Evolutionary conservation across 1,139 yeast genomes (phyloP).

Genomic region (Nakaseomyces bracarensis): DNA sequence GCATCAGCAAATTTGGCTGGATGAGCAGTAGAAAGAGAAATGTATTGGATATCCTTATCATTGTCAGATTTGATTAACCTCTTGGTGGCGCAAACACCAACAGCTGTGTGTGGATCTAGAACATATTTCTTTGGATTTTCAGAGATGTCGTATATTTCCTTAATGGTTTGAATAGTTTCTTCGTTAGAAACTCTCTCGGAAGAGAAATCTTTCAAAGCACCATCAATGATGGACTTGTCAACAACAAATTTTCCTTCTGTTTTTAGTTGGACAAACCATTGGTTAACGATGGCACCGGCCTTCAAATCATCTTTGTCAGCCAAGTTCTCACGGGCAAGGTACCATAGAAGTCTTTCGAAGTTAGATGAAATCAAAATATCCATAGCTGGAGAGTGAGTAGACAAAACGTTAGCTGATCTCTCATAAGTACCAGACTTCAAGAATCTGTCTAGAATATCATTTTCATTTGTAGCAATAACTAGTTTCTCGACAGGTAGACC

Average conservation of each 20-base stretch:
- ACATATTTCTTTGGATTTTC: constrained; percentile 62
- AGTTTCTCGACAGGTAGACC: constrained; percentile 84
- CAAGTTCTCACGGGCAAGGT: constrained; percentile 64
- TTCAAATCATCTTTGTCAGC: constrained; percentile 50
- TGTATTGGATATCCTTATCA: constrained; percentile 42
- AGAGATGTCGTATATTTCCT: constrained; percentile 46
- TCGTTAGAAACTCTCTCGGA: constrained; percentile 75
- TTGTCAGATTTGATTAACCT: constrained; percentile 47
- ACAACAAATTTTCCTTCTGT: constrained; percentile 68
- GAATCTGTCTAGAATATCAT: constrained; percentile 90
- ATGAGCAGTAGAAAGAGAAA: constrained; percentile 92
- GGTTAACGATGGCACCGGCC: constrained; percentile 65
- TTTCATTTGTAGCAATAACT: constrained; percentile 91
- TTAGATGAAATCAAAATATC: constrained; percentile 91
- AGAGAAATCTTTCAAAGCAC: constrained; percentile 61
- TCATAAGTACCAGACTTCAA: constrained; percentile 77
- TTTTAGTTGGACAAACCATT: constrained; percentile 77
- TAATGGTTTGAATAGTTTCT: constrained; percentile 72
- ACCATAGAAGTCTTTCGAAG: constrained; percentile 95
- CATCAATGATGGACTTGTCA: constrained; percentile 52
- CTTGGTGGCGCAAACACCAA: constrained; percentile 76
- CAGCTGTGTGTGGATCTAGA: constrained; percentile 94
- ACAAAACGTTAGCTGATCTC: constrained; percentile 67
- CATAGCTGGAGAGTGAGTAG: constrained; percentile 96
- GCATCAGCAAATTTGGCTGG: constrained; percentile 98